Evolutionary conservation across 345 rosid species (phyloP).

Genomic region (Chamaenerion angustifolium): DNA sequence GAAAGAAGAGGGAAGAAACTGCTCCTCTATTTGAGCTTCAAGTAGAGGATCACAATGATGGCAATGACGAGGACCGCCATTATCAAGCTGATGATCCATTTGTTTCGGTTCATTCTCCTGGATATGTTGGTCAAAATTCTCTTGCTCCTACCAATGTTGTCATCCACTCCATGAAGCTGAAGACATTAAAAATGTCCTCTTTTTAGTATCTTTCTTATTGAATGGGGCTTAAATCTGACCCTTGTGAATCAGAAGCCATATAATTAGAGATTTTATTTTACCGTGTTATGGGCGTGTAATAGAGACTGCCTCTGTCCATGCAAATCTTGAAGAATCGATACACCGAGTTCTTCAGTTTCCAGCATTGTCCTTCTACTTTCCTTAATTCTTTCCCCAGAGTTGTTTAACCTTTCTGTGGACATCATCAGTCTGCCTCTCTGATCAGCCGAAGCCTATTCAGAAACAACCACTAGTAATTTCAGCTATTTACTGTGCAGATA

Average conservation of each 20-base stretch:
- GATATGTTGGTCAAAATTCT: conserved; percentile 57
- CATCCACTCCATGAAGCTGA: conserved; percentile 91
- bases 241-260: too few species aligned
- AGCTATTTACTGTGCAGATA: too few species aligned
- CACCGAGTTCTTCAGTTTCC: conserved; percentile 97
- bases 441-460: conserved; percentile 67
- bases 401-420: conserved; percentile 62
- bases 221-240: conserved; percentile 18
- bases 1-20: not conserved
- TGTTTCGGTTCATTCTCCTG: conserved; percentile 81
- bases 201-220: conserved; percentile 56
- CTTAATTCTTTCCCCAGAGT: conserved; percentile 56
- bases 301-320: conserved; percentile 86
- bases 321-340: conserved; percentile 88
- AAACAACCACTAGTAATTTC: too few species aligned
- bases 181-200: conserved; percentile 52
- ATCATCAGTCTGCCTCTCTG: conserved; percentile 75
- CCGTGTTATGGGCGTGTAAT: conserved; percentile 58
- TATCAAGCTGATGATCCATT: conserved; percentile 59
- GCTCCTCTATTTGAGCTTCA: conserved; percentile 46
- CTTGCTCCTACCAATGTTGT: conserved; percentile 79
- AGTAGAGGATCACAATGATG: conserved; percentile 45
- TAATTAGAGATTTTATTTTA: conserved; percentile 4
- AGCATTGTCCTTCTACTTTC: conserved; percentile 88
- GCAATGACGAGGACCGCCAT: conserved; percentile 43